Conservation (phyloP, 2,329 filamentous ascomycete species). For the Claviceps paspali region DNA sequence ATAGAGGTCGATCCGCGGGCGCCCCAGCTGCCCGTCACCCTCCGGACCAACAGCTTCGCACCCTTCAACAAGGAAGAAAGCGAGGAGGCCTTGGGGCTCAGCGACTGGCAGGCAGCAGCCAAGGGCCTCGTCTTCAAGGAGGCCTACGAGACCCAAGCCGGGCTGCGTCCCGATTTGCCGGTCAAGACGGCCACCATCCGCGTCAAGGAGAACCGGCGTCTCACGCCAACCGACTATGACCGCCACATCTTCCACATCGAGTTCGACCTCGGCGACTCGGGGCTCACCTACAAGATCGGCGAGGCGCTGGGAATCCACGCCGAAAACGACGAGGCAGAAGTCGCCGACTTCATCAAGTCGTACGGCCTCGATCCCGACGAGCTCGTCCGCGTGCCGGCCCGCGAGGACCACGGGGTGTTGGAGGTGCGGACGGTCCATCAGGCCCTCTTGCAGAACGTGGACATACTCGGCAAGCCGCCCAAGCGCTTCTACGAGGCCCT, state of each 20-base stretch:
- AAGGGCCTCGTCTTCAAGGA: conserved; percentile 91
- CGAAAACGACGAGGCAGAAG: conserved; percentile 70
- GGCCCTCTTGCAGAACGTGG: conserved; percentile 77
- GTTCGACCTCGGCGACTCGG: conserved; percentile 84
- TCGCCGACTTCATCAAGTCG: conserved; percentile 73
- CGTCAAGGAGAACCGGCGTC: conserved; percentile 87
- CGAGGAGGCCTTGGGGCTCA: conserved; percentile 50
- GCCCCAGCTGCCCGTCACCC: conserved; percentile 41
- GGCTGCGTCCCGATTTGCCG: conserved; percentile 70
- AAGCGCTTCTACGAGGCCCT: conserved; percentile 96
- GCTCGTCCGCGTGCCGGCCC: conserved; percentile 79
- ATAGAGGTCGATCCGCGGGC: conserved; percentile 30
- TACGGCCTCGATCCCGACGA: conserved; percentile 75
- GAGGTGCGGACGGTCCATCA: conserved; percentile 92
- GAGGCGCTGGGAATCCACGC: conserved; percentile 94
- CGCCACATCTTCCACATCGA: conserved; percentile 99
- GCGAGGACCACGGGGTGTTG: conserved; percentile 56
- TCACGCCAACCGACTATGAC: conserved; percentile 80
- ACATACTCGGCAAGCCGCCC: conserved; percentile 90
- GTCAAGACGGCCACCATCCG: conserved; percentile 77
- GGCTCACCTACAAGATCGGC: conserved; percentile 90
- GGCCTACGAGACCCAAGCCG: conserved; percentile 60
- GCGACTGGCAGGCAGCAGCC: conserved; percentile 69
- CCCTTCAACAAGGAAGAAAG: conserved; percentile 64
- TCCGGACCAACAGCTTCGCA: conserved; percentile 70